Percentiles rank a stretch among this genome's conserved stretches.
phyloP scores from a whole-genome alignment of 495 filamentous ascomycete species.

The Trichoderma reesei region DNA sequence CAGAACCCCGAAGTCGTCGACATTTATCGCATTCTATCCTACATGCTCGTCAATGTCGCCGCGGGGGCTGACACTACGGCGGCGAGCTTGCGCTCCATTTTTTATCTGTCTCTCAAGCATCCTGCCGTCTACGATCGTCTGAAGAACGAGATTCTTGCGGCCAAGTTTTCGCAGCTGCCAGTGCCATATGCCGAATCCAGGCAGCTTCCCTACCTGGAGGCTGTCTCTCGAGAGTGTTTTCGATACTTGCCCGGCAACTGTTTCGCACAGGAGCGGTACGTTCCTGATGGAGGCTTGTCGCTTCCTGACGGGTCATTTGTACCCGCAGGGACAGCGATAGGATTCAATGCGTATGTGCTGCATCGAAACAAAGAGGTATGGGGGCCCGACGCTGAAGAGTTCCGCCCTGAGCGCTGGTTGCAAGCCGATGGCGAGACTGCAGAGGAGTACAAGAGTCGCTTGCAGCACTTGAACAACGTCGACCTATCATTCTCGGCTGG shows the following conservation, averaged over 20 bases:
- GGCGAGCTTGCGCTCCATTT: constrained; percentile 34
- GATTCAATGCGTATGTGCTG: constrained; percentile 45
- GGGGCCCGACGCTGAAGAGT: constrained; percentile 39
- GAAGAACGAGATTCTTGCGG: constrained; percentile 28
- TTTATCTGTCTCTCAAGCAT: constrained; percentile 44
- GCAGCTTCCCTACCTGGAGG: constrained; percentile 35
- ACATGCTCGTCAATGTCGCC: constrained; percentile 28
- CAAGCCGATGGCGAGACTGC: constrained; percentile 17
- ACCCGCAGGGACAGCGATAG: constrained; percentile 41
- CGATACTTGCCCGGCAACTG: constrained; percentile 37
- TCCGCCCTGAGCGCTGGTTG: constrained; percentile 47
- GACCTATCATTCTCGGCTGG: constrained; percentile 42
- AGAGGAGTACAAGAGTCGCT: constrained; percentile 21
- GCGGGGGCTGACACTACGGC: constrained; percentile 48
- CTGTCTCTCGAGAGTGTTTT: constrained; percentile 43
- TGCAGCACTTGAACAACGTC: constrained; percentile 19
- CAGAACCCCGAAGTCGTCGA: constrained; percentile 18
- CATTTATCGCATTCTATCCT: constrained; percentile 18
- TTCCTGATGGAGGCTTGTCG: constrained; percentile 42
- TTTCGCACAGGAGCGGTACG: constrained; percentile 35
- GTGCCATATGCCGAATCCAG: constrained; percentile 14
- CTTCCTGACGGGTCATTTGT: constrained; percentile 42
- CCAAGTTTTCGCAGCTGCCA: constrained; percentile 11
- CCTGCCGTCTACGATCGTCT: constrained; percentile 29
- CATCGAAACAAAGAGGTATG: constrained; percentile 40